A percentile compares a stretch with the other conserved stretches of the same genome.
These are phyloP conservation scores for Phragmites australis DNA, from an alignment of 176 grass and related monocot species.

Conservation along the genomic window DNA sequence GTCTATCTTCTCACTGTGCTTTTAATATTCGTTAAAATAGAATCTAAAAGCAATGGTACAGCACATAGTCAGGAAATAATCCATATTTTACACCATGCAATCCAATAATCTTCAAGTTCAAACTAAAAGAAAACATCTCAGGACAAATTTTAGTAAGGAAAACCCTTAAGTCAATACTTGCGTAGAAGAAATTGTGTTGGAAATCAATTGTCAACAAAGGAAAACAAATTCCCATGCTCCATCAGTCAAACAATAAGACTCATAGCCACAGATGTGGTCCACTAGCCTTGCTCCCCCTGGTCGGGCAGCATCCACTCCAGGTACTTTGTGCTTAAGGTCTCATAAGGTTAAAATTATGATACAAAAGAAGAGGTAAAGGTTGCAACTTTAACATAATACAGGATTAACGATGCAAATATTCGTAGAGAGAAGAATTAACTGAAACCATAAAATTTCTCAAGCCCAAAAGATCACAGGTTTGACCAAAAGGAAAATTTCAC, in stretches of 20 bases:
- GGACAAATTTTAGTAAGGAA: not conserved
- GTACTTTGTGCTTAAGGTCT: not conserved
- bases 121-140: not conserved
- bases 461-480: not conserved
- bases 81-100: not conserved
- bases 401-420: not conserved
- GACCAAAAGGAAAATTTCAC: not conserved
- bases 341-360: not conserved
- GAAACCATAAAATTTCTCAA: conserved; percentile 3
- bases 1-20: not conserved
- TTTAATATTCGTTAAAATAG: not conserved
- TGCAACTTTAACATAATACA: not conserved
- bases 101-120: not conserved
- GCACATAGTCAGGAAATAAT: not conserved
- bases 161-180: not conserved
- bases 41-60: conserved; percentile 1
- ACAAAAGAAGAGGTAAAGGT: not conserved
- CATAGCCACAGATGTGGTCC: not conserved
- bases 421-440: not conserved
- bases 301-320: not conserved
- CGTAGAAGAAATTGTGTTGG: not conserved
- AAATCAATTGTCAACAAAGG: not conserved
- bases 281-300: not conserved
- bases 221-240: not conserved
- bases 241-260: not conserved